These are phyloP conservation scores for Cutaneotrichosporon dermatis DNA, from an alignment of 1,284 basidiomycete genomes.

Conservation along the genomic window DNA sequence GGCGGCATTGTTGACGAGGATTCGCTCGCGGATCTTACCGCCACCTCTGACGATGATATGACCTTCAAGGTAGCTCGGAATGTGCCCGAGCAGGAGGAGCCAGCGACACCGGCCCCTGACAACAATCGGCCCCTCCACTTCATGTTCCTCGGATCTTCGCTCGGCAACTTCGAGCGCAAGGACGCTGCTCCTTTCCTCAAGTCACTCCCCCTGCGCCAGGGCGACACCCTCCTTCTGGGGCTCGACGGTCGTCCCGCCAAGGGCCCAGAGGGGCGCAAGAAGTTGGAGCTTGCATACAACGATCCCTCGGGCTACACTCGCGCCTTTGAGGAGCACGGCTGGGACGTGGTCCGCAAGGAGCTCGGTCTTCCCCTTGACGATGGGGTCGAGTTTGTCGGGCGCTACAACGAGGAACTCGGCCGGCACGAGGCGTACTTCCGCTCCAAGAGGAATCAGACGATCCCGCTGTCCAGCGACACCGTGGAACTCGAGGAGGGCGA, in stretches of 20 bases:
- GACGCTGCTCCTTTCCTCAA: slow-evolving; percentile 72
- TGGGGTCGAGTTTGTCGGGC: slow-evolving; percentile 66
- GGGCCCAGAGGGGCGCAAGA: slow-evolving; percentile 36
- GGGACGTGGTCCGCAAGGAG: slow-evolving; percentile 54
- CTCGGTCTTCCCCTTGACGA: slow-evolving; percentile 35
- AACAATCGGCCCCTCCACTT: slow-evolving; percentile 62
- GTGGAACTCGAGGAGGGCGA: slow-evolving; percentile 64
- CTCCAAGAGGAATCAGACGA: slow-evolving; percentile 61
- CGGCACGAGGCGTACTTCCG: slow-evolving; percentile 86
- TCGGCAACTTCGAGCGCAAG: slow-evolving; percentile 84
- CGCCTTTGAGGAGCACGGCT: slow-evolving; percentile 86
- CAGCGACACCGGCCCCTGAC: not conserved
- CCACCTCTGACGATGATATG: not conserved
- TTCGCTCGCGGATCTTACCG: not conserved
- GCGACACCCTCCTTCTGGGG: slow-evolving; percentile 62
- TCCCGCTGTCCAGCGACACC: slow-evolving; percentile 55
- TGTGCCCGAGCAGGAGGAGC: no score
- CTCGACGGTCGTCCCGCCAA: slow-evolving; percentile 61
- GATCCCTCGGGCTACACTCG: slow-evolving; percentile 72
- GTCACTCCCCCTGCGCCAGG: slow-evolving; percentile 65
- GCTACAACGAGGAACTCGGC: slow-evolving; percentile 67
- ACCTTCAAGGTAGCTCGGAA: not conserved
- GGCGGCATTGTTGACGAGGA: slow-evolving; percentile 16
- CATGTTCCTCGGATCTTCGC: slow-evolving; percentile 87
- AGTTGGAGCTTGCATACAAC: slow-evolving; percentile 65